phyloP scores from a whole-genome alignment of 163 green algal genomes.

The Scenedesmus sp. region DNA sequence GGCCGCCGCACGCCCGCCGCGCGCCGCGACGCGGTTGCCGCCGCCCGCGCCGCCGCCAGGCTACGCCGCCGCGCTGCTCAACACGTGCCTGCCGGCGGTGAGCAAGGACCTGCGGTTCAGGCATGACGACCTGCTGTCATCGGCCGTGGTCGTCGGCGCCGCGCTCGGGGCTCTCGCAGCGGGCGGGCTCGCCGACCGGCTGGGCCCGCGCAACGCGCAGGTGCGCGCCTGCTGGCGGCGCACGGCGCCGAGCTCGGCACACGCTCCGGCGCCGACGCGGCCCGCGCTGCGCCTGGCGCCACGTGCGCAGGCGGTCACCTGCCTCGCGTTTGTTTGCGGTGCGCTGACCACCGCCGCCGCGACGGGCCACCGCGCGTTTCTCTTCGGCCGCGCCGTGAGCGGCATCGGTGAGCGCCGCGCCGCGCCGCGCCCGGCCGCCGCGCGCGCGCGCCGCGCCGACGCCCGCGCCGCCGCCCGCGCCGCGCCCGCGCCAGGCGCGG shows the following conservation, averaged over 20 bases:
- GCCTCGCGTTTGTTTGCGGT: slow-evolving; percentile 7
- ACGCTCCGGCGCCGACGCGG: background rate
- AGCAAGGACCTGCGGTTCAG: too few species aligned
- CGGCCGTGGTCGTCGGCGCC: slow-evolving; percentile 54
- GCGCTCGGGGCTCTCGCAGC: slow-evolving; percentile 52
- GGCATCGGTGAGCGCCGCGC: background rate
- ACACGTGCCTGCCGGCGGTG: too few species aligned
- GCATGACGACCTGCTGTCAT: background rate
- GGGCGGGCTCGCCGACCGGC: slow-evolving; percentile 54
- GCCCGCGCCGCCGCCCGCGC: too few species aligned
- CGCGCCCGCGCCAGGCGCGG: slow-evolving; percentile 47
- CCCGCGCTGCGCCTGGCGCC: background rate
- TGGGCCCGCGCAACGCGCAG: slow-evolving; percentile 55
- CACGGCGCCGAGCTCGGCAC: slow-evolving; percentile 5
- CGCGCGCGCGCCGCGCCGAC: too few species aligned
- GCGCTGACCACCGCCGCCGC: background rate
- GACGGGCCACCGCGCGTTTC: background rate
- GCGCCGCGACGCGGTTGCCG: too few species aligned
- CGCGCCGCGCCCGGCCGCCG: too few species aligned
- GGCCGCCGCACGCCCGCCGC: too few species aligned
- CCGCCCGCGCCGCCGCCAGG: too few species aligned
- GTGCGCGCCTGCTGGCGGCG: slow-evolving; percentile 27
- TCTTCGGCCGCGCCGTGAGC: background rate
- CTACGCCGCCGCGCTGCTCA: too few species aligned
- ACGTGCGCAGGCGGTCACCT: slow-evolving; percentile 15